A percentile compares a stretch with the other conserved stretches of the same genome.
Conservation (phyloP, 441 rosid genomes). For the Gossypium schwendimanii region DNA sequence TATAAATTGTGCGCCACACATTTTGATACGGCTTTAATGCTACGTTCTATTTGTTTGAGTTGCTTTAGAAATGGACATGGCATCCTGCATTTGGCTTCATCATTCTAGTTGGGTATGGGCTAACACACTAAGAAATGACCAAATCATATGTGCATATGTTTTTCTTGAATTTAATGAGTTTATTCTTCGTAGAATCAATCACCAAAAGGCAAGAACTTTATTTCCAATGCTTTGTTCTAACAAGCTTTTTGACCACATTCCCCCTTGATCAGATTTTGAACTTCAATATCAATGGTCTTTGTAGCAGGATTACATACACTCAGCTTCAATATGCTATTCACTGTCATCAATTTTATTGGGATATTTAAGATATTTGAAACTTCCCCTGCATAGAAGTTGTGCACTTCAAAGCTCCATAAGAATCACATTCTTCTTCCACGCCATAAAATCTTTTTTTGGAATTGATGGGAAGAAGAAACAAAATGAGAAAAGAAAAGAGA, state of each 20-base stretch:
- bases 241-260: constrained; percentile 75
- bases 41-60: no score
- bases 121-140: no score
- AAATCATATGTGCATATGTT: constrained; percentile 40
- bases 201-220: constrained; percentile 45
- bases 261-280: constrained; percentile 66
- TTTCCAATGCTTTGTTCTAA: constrained; percentile 58
- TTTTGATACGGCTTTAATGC: no score
- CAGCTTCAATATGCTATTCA: constrained; percentile 54
- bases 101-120: no score
- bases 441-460: no score
- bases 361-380: constrained; percentile 78
- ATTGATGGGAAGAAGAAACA: no score
- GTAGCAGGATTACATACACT: constrained; percentile 68
- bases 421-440: no score
- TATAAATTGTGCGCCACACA: no score
- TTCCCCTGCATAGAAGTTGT: constrained; percentile 64
- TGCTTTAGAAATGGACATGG: no score
- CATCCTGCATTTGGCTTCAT: no score
- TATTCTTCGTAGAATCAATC: constrained; percentile 42
- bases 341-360: constrained; percentile 59
- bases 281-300: constrained; percentile 45
- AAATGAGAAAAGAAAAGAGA: no score
- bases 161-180: constrained; percentile 52
- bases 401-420: constrained; percentile 51